phyloP scores from a whole-genome alignment of 2,329 filamentous ascomycete genomes.

The Aspergillus glaucus region DNA sequence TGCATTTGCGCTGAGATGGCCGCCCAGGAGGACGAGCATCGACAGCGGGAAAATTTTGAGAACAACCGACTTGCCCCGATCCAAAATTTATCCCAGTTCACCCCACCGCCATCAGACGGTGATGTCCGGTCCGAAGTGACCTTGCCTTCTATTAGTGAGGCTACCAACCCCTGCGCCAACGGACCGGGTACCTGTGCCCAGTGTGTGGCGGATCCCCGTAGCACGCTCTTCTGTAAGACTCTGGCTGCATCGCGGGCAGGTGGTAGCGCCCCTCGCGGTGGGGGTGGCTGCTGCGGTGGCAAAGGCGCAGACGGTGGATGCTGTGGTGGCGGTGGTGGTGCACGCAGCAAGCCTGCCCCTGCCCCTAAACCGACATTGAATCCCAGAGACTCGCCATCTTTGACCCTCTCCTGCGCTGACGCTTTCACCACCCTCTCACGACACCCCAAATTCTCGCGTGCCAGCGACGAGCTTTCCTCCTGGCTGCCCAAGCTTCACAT shows the following conservation, averaged over 20 bases:
- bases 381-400: slow-evolving; percentile 29
- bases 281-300: slow-evolving; percentile 56
- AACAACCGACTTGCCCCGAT: slow-evolving; percentile 40
- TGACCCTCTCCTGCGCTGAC: slow-evolving; percentile 67
- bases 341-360: slow-evolving; percentile 14
- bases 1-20: slow-evolving; percentile 71
- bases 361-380: slow-evolving; percentile 15
- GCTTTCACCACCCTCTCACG: slow-evolving; percentile 72
- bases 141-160: slow-evolving; percentile 29
- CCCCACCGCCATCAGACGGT: slow-evolving; percentile 48
- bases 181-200: slow-evolving; percentile 75
- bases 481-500: slow-evolving; percentile 71
- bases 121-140: slow-evolving; percentile 54
- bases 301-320: slow-evolving; percentile 56
- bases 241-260: slow-evolving; percentile 57
- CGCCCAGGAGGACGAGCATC: slow-evolving; percentile 35
- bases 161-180: slow-evolving; percentile 49
- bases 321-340: slow-evolving; percentile 45
- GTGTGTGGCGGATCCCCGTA: slow-evolving; percentile 70
- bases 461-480: slow-evolving; percentile 65
- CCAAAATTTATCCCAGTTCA: slow-evolving; percentile 44
- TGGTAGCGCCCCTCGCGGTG: slow-evolving; percentile 25
- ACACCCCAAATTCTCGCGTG: slow-evolving; percentile 68
- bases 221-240: slow-evolving; percentile 75
- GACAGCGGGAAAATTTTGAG: slow-evolving; percentile 40